A percentile compares a stretch with the other conserved stretches of the same genome.
Conservation (phyloP, 2,329 filamentous ascomycete species). For the Ophiocordyceps robertsii region DNA sequence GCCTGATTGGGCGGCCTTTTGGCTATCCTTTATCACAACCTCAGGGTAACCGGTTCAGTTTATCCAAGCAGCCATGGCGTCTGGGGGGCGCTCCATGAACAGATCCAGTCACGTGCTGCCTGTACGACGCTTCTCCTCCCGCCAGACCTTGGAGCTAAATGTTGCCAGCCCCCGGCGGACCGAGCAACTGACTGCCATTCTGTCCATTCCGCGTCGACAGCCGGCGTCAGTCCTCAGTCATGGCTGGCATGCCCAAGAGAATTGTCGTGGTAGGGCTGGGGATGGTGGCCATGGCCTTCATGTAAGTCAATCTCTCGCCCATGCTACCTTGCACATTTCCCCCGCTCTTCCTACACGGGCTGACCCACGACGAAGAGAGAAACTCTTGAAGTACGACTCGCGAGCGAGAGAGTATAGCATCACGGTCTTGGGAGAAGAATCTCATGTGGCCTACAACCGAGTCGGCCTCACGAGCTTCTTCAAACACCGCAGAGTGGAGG, state of each 20-base stretch:
- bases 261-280: conserved; percentile 77
- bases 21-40: no score
- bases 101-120: neutral
- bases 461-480: conserved; percentile 86
- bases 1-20: no score
- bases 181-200: no score
- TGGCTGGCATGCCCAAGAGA: conserved; percentile 32
- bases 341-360: neutral
- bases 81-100: no score
- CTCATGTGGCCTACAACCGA: conserved; percentile 80
- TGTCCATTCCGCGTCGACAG: no score
- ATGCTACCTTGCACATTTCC: neutral
- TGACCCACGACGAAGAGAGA: conserved; percentile 46
- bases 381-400: conserved; percentile 72
- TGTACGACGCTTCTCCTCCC: neutral
- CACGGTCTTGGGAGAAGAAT: conserved; percentile 76
- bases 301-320: conserved; percentile 40
- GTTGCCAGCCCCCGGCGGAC: no score
- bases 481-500: conserved; percentile 70
- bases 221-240: neutral
- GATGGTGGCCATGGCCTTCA: conserved; percentile 84
- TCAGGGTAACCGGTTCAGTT: neutral
- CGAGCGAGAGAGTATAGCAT: conserved; percentile 65
- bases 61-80: neutral
- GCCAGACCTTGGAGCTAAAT: neutral